A percentile compares a stretch with the other conserved stretches of the same genome.
Conservation (phyloP, 805 yeast genomes). For the Candida tallmaniae region DNA sequence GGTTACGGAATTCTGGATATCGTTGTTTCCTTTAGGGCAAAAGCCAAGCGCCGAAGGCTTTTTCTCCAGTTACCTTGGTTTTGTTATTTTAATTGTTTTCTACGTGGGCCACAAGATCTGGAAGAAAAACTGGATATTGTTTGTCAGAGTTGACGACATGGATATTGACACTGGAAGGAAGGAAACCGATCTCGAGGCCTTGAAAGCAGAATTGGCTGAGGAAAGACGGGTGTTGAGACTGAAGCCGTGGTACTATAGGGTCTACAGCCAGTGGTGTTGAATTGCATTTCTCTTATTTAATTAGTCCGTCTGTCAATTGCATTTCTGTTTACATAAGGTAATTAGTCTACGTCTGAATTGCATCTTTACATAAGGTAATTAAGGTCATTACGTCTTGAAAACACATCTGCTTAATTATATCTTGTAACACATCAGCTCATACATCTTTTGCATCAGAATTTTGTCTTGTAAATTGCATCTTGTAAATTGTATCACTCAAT, state of each 20-base stretch:
- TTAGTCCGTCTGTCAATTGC: no score
- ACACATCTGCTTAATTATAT: no score
- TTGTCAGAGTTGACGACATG: slow-evolving; percentile 30
- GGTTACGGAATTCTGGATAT: slow-evolving; percentile 41
- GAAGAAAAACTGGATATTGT: slow-evolving; percentile 35
- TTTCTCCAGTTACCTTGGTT: slow-evolving; percentile 35
- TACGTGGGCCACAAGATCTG: slow-evolving; percentile 39
- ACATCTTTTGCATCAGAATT: no score
- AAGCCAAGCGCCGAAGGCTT: slow-evolving; percentile 31
- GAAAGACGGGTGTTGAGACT: slow-evolving; percentile 25
- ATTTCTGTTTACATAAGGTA: no score
- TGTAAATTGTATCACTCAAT: no score
- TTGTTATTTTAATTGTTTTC: slow-evolving; percentile 31
- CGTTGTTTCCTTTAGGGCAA: slow-evolving; percentile 36
- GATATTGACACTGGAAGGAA: slow-evolving; percentile 42
- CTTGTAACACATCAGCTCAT: no score
- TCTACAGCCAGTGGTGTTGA: slow-evolving; percentile 34
- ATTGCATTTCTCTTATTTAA: no score
- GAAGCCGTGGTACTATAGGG: slow-evolving; percentile 32
- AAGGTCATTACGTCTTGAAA: no score
- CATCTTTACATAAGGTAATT: no score
- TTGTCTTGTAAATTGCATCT: no score
- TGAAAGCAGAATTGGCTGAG: slow-evolving; percentile 31
- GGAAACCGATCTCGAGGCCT: slow-evolving; percentile 37
- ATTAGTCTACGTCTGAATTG: no score